Percentiles rank a stretch among this genome's conserved stretches.
phyloP scores from a whole-genome alignment of 148 eudicot genomes.

The Cornus suecica region DNA sequence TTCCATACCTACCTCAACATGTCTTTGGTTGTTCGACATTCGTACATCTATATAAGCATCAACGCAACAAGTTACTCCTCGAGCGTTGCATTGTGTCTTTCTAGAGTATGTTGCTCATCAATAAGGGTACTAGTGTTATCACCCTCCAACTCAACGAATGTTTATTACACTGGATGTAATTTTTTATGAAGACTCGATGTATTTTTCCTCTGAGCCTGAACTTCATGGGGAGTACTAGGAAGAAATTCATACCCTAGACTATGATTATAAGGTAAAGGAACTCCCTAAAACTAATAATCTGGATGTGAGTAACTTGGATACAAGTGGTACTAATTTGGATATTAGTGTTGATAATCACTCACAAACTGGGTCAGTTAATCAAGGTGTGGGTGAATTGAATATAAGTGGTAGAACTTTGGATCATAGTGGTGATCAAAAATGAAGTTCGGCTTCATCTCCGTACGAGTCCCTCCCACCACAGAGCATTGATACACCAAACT shows the following conservation, averaged over 20 bases:
- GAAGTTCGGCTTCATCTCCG: no score
- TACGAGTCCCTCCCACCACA: no score
- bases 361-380: no score
- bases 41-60: conserved; percentile 3
- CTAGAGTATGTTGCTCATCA: conserved; percentile 1
- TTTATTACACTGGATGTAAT: neutral
- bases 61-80: conserved; percentile 1
- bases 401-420: no score
- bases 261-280: neutral
- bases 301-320: no score
- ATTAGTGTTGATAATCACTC: no score
- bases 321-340: no score
- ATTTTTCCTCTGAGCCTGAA: neutral
- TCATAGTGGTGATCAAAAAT: no score
- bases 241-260: neutral
- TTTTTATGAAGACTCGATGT: neutral
- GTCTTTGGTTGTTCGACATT: conserved; percentile 11
- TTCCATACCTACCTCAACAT: neutral
- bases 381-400: no score
- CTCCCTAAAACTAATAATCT: no score
- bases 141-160: conserved; percentile 2
- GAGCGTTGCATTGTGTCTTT: neutral
- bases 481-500: no score
- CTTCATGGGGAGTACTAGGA: neutral
- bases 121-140: no score